phyloP scores from a whole-genome alignment of 768 basidiomycete species.

The Auriscalpium microsporum region DNA sequence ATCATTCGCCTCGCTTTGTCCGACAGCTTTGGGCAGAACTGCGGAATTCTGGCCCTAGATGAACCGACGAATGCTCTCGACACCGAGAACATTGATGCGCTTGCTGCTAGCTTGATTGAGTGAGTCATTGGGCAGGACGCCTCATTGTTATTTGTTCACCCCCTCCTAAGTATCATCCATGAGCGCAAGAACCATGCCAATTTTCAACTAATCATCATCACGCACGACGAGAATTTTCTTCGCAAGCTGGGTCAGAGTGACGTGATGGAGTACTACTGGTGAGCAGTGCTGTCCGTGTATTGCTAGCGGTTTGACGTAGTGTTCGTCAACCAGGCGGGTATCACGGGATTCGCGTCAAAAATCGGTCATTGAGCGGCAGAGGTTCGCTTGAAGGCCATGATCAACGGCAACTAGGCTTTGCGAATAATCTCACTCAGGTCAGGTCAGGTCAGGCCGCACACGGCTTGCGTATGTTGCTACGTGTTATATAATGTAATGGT shows the following conservation, averaged over 20 bases:
- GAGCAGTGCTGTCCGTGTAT: constrained; percentile 14
- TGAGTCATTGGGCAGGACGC: constrained; percentile 31
- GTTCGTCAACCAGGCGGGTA: constrained; percentile 60
- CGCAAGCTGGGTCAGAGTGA: constrained; percentile 81
- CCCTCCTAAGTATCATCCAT: constrained; percentile 72
- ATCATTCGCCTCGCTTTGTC: constrained; percentile 95
- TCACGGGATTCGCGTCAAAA: constrained; percentile 47
- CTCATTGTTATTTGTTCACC: constrained; percentile 2
- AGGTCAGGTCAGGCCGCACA: no score
- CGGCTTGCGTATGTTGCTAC: no score
- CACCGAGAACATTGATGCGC: constrained; percentile 89
- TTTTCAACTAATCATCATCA: constrained; percentile 95
- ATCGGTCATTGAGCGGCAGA: constrained; percentile 28
- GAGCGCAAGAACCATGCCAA: constrained; percentile 84
- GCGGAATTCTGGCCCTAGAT: constrained; percentile 94
- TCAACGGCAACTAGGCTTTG: no score
- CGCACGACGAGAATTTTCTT: constrained; percentile 94
- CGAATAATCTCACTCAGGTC: no score
- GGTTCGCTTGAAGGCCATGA: constrained; percentile 10
- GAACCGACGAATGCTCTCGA: constrained; percentile 98
- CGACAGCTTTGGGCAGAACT: constrained; percentile 96
- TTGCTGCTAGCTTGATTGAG: constrained; percentile 89
- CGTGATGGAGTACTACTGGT: constrained; percentile 97
- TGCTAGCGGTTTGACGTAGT: not conserved
- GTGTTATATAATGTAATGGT: no score